Evolutionary conservation across 192 early-diverging fungal genomes (phyloP), one percentile per base, ranked within the genome.

Genomic region (Podila clonocystis): DNA sequence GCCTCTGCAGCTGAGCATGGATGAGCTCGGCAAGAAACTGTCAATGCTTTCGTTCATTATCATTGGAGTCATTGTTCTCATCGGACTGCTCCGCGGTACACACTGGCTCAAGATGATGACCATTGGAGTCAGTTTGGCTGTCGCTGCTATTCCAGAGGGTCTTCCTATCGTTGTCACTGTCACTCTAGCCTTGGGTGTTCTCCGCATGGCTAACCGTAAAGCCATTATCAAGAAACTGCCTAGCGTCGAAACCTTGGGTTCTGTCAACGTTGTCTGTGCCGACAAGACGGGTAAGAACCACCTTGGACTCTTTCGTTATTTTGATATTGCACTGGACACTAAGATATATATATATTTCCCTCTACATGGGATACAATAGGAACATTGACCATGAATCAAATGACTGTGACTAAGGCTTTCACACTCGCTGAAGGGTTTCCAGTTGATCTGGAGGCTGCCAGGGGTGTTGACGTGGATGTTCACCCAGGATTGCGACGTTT

Each of bases 141-240:
- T 99, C 0, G 97, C 97, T 22, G 96, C 97, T n/a, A 98, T 99
- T 70, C 97, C 97, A 29, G 97, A 98, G 83, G 97, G 97, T 33
- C 86, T 99, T 29, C 97, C 97, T 2, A 95, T 99, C 77, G 97
- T 97, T 7, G 97, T 99, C 7, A 97, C 96, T 0, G 97, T 99
- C 15, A 99, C 97, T 12, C 85, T 99, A 57, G 97, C 97, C 12
- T 75, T 97, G 15, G 97, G 97, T 31, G 96, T 98, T 30, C 87
- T 98, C 62, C 85, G 94, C 24, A 96, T 99, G 95, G 95, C 97
- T 2, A 92, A 91, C 57, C 89, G 94, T 65, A 90, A 95, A 74
- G 95, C 95, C 7, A 98, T 99, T 63, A 93, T 97, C 59, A 97
- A 97, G 83, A 97, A 97, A 70, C 88, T 99, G 41, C 96, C 96